Conservation (phyloP, 192 early-diverging fungal genomes). For the Paraglomus occultum region DNA sequence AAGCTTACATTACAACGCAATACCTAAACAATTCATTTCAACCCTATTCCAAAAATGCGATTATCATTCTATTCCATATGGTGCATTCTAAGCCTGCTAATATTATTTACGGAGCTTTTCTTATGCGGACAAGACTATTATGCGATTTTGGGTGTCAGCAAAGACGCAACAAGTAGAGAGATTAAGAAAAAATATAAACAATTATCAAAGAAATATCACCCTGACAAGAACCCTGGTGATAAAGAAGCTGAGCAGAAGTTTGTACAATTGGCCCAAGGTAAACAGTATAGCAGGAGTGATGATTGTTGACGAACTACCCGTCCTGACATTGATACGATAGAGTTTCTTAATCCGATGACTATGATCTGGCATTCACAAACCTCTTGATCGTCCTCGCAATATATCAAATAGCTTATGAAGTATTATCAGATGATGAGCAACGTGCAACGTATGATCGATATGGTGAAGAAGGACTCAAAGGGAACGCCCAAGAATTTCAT, state of each 20-base stretch:
- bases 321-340: not conserved
- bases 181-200: constrained; percentile 96
- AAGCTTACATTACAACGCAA: too few species aligned
- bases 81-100: not conserved
- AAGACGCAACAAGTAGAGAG: constrained; percentile 73
- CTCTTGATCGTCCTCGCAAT: too few species aligned
- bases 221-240: constrained; percentile 85
- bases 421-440: constrained; percentile 90
- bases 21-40: too few species aligned
- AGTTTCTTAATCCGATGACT: too few species aligned
- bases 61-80: constrained; percentile 24
- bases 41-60: constrained; percentile 13
- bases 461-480: constrained; percentile 95
- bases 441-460: constrained; percentile 87
- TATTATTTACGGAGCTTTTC: constrained; percentile 17
- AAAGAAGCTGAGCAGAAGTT: constrained; percentile 85
- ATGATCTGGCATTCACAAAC: not conserved
- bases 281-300: not conserved
- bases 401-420: constrained; percentile 80
- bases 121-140: constrained; percentile 69
- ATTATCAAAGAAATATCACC: constrained; percentile 84
- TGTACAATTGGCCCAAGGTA: constrained; percentile 81
- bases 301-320: not conserved
- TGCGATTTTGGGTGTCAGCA: constrained; percentile 80
- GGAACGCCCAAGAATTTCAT: constrained; percentile 70